Evolutionary conservation across 129 eudicot genomes (phyloP), one percentile per base, ranked within the genome.

Genomic region (Oenanthe sinensis): DNA sequence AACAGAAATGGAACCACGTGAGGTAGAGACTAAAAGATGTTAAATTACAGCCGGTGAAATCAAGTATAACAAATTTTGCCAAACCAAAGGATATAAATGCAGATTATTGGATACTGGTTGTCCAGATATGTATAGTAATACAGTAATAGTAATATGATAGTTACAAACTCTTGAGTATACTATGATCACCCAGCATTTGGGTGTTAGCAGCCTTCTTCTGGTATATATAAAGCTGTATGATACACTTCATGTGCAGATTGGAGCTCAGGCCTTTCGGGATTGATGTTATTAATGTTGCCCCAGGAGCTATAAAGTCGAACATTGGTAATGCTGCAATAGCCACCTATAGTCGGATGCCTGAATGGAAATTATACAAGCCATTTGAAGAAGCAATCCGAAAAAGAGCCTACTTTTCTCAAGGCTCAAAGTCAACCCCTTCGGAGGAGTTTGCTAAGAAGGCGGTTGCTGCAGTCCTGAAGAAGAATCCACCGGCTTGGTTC

Each of bases 291-390:
- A 88, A 80, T 54, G 82, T 95, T 39, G 98, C 86, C 17, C 97
- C 98, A 9, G 97, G 98, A 50, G 96, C 91, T 2, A 79, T 95
- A 22, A 91, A 62, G 79, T 90, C 98, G 17, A 90, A 95, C 76
- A 76, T 91, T 33, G 97, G 92, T 63, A 84, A 82, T 60, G 79
- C 96, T 20, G 97, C 97, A 20, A 67, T 87, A 37, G 88, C 93
- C 30, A 85, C n/a, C 79, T 91, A 91, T 81, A 84, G 79, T 30
- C 79, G 72, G 75, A 87, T 91, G 92, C 97, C 98, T 1, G 98
- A 95, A 80, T 90, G 89, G 98, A 95, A 90, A 84, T 33, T 91
- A 82, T 95, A 91, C 92, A 95, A 95, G 87, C 82, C 48, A 42
- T 95, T 81, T 26, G 96, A 88, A 74, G 87, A 78, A 77, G 92